These are phyloP conservation scores for Penicillium goetzii DNA, from an alignment of 495 filamentous ascomycete species.

Conservation along the genomic window DNA sequence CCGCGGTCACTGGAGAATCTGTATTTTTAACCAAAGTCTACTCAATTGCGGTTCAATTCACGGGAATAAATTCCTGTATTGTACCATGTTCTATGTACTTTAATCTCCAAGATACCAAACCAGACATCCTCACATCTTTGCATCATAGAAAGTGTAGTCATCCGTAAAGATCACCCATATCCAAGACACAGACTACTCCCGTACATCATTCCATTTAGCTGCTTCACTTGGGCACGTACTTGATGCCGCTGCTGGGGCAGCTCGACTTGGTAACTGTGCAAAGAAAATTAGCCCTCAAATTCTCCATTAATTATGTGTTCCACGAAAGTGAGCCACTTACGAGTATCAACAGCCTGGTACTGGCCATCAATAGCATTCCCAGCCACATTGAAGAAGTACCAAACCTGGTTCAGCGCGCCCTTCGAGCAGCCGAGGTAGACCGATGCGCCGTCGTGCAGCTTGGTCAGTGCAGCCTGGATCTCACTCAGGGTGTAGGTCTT, in stretches of 20 bases:
- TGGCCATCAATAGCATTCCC: constrained; percentile 71
- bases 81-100: constrained; percentile 11
- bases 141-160: constrained; percentile 1
- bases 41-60: background rate
- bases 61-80: background rate
- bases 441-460: constrained; percentile 56
- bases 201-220: constrained; percentile 7
- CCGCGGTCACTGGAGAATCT: background rate
- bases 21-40: background rate
- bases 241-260: constrained; percentile 59
- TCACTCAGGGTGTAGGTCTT: constrained; percentile 64
- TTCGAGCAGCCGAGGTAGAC: constrained; percentile 67
- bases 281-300: background rate
- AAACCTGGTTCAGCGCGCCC: constrained; percentile 65
- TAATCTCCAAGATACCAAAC: constrained; percentile 9
- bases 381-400: constrained; percentile 77
- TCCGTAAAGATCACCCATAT: constrained; percentile 1
- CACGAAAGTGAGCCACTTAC: constrained; percentile 35
- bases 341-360: constrained; percentile 60
- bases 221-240: constrained; percentile 60
- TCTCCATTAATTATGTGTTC: background rate
- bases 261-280: constrained; percentile 53
- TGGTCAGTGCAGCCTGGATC: constrained; percentile 62
- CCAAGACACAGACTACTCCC: constrained; percentile 2
- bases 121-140: constrained; percentile 2